Base-by-base conservation (phyloP, 2,329 filamentous ascomycete genomes). In the Ascochyta koolunga region DNA sequence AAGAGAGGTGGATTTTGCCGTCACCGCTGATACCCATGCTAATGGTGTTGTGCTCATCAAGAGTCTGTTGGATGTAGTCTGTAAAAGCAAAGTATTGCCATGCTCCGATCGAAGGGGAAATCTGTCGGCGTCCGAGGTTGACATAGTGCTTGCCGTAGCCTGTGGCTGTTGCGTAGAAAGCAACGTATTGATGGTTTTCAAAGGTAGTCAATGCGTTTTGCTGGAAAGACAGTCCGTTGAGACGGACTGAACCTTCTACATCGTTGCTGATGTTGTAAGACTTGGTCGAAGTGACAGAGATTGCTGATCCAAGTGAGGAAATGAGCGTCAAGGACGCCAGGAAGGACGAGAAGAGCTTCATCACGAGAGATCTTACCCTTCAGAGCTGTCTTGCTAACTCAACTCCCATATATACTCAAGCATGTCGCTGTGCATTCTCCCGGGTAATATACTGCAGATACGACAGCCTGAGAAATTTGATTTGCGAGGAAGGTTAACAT, bases 1-100 rank as follows among this genome's bases (percentile, higher is more conserved):
- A 83, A 7, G 78, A 79, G 4, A 83, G 64, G 54, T 83, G 81
- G 21, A 83, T 81, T n/a, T 78, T 82, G 38, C 80, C 80, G 54
- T 83, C 80, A 1, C 77, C 79, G 38, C 76, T 81, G 37, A 82
- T 78, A 2, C 80, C 81, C 58, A 83, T 73, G 64, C 80, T 80
- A 39, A 82, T 78, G 3, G 80, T 82, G 54, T 83, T 83, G 62
- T 83, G 81, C 3, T 80, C 80, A 52, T 83, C 81, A 37, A 82
- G 76, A 1, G 75, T 77, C 11, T 74, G 79, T 61, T 83, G 80
- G 15, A 77, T 69, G 41, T 83, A 83, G 63, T 82, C 81, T 1
- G 74, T 73, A 24, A 83, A 79, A 1, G 77, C 73, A 29, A 82
- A 62, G 9, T 75, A 77, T 59, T 82, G 72, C 80, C 81, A 82